phyloP scores from a whole-genome alignment of 352 stramenopile species.

The Phytopythium helicoides region DNA sequence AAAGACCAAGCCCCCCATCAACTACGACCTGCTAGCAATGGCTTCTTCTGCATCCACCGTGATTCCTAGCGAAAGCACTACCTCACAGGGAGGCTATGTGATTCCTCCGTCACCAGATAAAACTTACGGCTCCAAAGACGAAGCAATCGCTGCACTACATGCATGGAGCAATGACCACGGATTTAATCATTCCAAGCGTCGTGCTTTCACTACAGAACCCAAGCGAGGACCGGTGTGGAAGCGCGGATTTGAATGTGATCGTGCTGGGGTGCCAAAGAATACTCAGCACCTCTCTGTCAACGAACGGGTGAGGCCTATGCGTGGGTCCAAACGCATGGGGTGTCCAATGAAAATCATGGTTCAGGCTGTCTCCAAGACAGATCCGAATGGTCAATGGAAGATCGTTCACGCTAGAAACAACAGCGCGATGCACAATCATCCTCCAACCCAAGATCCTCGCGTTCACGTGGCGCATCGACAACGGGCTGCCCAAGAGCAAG shows the following conservation, averaged over 20 bases:
- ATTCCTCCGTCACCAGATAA: too few relatives aligned
- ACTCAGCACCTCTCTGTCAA: constrained; percentile 11
- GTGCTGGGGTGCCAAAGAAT: constrained; percentile 4
- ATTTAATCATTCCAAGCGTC: constrained; percentile 13
- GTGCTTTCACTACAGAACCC: constrained; percentile 1
- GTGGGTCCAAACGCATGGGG: constrained; percentile 8
- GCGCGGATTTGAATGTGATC: constrained; percentile 11
- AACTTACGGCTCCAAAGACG: neutral
- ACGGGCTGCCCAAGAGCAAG: constrained; percentile 2
- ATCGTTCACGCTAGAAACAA: constrained; percentile 13
- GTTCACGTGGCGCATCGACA: constrained; percentile 9
- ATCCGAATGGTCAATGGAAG: constrained; percentile 8
- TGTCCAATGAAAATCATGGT: constrained; percentile 10
- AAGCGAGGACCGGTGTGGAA: constrained; percentile 1
- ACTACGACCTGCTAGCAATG: too few relatives aligned
- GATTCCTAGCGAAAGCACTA: too few relatives aligned
- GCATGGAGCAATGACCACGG: constrained; percentile 10
- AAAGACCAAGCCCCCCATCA: too few relatives aligned
- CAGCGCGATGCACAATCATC: constrained; percentile 14
- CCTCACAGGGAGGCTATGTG: too few relatives aligned
- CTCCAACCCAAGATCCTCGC: constrained; percentile 1
- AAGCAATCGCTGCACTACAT: constrained; percentile 5
- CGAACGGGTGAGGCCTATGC: constrained; percentile 3
- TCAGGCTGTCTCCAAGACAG: constrained; percentile 5
- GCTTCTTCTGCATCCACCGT: too few relatives aligned